phyloP scores from a whole-genome alignment of 2,329 filamentous ascomycete genomes.

The Cylindrodendrum hubeiense region DNA sequence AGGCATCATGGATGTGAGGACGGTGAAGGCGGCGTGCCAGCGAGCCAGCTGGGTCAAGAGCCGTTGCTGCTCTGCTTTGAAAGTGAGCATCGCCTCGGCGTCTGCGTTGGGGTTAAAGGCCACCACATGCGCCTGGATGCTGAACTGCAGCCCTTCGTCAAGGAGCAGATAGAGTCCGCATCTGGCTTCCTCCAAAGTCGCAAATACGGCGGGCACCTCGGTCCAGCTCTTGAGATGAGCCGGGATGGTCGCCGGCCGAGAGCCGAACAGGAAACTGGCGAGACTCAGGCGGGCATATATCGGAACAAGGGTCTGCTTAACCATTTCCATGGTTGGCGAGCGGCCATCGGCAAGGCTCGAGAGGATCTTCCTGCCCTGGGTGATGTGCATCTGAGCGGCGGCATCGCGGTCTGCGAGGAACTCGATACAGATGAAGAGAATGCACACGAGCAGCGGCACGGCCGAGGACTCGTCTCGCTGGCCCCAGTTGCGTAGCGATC shows the following conservation, averaged over 20 bases:
- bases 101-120: conserved; percentile 44
- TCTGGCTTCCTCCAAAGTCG: conserved; percentile 48
- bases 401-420: conserved; percentile 63
- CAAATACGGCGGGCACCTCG: conserved; percentile 50
- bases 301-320: conserved; percentile 56
- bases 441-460: conserved; percentile 58
- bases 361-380: conserved; percentile 58
- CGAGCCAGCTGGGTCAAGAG: conserved; percentile 46
- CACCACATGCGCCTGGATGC: conserved; percentile 40
- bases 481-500: conserved; percentile 54
- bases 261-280: conserved; percentile 56
- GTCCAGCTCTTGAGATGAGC: conserved; percentile 47
- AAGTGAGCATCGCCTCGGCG: conserved; percentile 36
- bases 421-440: conserved; percentile 67
- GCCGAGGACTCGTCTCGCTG: conserved; percentile 45
- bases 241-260: conserved; percentile 52
- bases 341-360: conserved; percentile 45
- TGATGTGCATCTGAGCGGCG: conserved; percentile 59
- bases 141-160: conserved; percentile 55
- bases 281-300: conserved; percentile 59
- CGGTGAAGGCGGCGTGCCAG: conserved; percentile 49
- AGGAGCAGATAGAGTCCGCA: conserved; percentile 52
- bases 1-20: conserved; percentile 42
- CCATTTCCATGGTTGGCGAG: conserved; percentile 50
- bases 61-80: conserved; percentile 49